Conservation (phyloP, 257 asterid genomes). For the Solanum neorickii region DNA sequence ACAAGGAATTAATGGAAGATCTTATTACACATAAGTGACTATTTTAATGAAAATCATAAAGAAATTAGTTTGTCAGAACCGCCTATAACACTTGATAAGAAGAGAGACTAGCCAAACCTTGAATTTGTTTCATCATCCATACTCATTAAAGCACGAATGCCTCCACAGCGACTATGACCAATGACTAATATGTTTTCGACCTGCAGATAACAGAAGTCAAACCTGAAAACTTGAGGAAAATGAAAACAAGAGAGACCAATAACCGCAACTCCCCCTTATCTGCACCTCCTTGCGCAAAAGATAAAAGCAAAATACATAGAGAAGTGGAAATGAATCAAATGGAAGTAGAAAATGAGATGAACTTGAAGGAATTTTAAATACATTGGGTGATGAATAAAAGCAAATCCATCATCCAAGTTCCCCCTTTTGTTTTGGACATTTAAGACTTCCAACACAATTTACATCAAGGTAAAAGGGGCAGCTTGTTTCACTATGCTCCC, state of each 20-base stretch:
- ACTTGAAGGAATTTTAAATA: not conserved
- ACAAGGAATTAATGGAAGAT: constrained; percentile 24
- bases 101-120: constrained; percentile 29
- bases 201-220: constrained; percentile 22
- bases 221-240: not conserved
- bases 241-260: not conserved
- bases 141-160: constrained; percentile 91
- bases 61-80: not conserved
- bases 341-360: not conserved
- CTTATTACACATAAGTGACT: not conserved
- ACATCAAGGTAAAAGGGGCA: not conserved
- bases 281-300: not conserved
- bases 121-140: constrained; percentile 52
- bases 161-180: constrained; percentile 98
- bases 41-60: not conserved
- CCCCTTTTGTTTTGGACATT: not conserved
- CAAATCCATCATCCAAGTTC: not conserved
- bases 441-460: not conserved
- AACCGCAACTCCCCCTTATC: not conserved
- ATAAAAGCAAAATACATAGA: not conserved
- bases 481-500: not conserved
- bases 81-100: not conserved
- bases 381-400: not conserved
- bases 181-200: constrained; percentile 73
- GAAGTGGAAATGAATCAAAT: not conserved